Evolutionary conservation across 441 rosid genomes (phyloP), one percentile per base, ranked within the genome.

Genomic region (Eutrema salsugineum): DNA sequence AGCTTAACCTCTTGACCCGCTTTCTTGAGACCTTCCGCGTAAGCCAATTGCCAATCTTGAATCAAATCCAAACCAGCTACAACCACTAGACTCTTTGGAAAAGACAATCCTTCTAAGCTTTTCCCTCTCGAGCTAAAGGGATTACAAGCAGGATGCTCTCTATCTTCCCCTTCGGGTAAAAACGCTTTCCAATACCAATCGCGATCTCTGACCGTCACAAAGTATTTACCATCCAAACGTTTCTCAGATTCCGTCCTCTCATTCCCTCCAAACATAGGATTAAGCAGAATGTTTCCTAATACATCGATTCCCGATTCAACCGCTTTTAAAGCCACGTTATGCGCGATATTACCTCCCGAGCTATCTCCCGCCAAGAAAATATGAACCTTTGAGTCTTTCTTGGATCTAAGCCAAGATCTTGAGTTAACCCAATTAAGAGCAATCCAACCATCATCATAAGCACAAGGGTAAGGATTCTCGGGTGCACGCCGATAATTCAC

Each of bases 131-230:
- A 73, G 39, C 93, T 86, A 76, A 86, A 84, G 3, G 90, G 93
- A 62, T 86, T 88, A 75, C 90, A 85, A 0, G 93, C 93, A 14
- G 76, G 82, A 74, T 88, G 93, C 57, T 88, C 93, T 40, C 93
- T 79, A 71, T 88, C 81, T 53, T 81, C 93, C 3, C 85, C 87
- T 63, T 81, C 87, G 0, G 90, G 93, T 6, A 88, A 71, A 75
- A 76, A 88, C 8, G 93, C 90, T 80, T 78, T 81, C 93, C 93
- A 88, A 67, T 88, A 88, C 90, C 93, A 88, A 56, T 88, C 90
- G 1, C 93, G 73, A 39, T 88, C 90, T 55, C 72, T 78, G 17
- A 82, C 36, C 1, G 87, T 81, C 27, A 87, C 91, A 76, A 87
- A 87, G 67, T 84, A 87, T 36, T 79, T 88, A 55, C 93, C 93